Percentiles rank a stretch among this genome's conserved stretches.
Evolutionary conservation across 306 rosid species (phyloP).

Genomic region (Cicer judaicum): DNA sequence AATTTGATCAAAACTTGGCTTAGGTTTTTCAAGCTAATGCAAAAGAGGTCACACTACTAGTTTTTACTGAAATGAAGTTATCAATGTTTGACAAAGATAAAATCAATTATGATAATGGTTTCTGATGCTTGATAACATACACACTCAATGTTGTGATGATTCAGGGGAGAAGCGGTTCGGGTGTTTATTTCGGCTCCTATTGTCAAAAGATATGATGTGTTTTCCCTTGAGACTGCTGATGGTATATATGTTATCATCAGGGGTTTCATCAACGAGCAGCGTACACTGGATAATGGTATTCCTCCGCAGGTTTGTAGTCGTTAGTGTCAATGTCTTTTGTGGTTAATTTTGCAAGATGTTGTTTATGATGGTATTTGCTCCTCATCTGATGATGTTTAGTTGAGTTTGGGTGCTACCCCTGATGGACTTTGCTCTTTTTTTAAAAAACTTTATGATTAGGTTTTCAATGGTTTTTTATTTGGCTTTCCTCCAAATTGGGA

Average conservation of each 20-base stretch:
- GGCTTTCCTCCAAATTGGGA: constrained; percentile 86
- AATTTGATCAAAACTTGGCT: too few relatives aligned
- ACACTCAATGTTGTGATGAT: constrained; percentile 10
- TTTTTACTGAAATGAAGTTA: too few relatives aligned
- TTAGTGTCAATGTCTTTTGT: background rate
- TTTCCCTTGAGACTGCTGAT: constrained; percentile 73
- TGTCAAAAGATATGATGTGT: constrained; percentile 53
- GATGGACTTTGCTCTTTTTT: background rate
- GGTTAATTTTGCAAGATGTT: background rate
- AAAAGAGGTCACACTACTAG: too few relatives aligned
- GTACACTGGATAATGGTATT: constrained; percentile 64
- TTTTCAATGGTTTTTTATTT: constrained; percentile 55
- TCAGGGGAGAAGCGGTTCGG: constrained; percentile 60
- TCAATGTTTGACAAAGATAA: too few relatives aligned
- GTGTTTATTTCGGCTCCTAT: constrained; percentile 72
- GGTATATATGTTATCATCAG: constrained; percentile 51
- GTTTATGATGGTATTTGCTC: background rate
- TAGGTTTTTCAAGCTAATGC: too few relatives aligned
- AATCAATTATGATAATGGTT: background rate
- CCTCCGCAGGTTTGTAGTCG: constrained; percentile 53
- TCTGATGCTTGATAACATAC: background rate
- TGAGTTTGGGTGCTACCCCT: background rate
- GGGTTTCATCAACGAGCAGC: constrained; percentile 64
- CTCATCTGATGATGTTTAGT: background rate
- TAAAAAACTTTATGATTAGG: constrained; percentile 46